Conservation (phyloP, 371 early-diverging fungal species). For the Saksenaea oblongispora region DNA sequence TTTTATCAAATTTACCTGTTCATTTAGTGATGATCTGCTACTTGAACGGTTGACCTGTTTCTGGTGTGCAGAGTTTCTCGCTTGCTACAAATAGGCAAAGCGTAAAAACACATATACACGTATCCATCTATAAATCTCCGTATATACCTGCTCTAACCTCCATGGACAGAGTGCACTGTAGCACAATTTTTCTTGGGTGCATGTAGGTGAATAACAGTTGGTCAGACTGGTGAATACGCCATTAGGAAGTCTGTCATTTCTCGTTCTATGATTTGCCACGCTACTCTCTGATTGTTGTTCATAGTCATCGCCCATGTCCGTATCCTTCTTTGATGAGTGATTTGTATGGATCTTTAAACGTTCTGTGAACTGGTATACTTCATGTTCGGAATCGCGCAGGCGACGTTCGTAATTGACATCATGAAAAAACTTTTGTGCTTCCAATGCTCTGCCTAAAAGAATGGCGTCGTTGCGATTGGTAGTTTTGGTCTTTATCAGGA, state of each 20-base stretch:
- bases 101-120: neutral
- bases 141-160: constrained; percentile 57
- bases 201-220: constrained; percentile 91
- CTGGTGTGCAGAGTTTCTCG: constrained; percentile 6
- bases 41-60: constrained; percentile 13
- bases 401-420: constrained; percentile 86
- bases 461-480: constrained; percentile 86
- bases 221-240: constrained; percentile 89
- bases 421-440: constrained; percentile 86
- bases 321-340: constrained; percentile 15
- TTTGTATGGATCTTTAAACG: constrained; percentile 21
- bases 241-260: constrained; percentile 46
- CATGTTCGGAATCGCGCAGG: constrained; percentile 77
- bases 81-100: neutral
- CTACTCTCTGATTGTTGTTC: constrained; percentile 12
- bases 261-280: neutral
- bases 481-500: constrained; percentile 65
- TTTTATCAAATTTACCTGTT: neutral
- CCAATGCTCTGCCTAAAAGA: constrained; percentile 83
- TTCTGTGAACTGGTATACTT: constrained; percentile 77
- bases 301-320: constrained; percentile 30
- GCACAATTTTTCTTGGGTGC: constrained; percentile 77
- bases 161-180: constrained; percentile 86
- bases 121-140: neutral
- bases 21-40: constrained; percentile 17